These are phyloP conservation scores for Aurantiochytrium sp. DNA, from an alignment of 108 stramenopile species.

Conservation along the genomic window DNA sequence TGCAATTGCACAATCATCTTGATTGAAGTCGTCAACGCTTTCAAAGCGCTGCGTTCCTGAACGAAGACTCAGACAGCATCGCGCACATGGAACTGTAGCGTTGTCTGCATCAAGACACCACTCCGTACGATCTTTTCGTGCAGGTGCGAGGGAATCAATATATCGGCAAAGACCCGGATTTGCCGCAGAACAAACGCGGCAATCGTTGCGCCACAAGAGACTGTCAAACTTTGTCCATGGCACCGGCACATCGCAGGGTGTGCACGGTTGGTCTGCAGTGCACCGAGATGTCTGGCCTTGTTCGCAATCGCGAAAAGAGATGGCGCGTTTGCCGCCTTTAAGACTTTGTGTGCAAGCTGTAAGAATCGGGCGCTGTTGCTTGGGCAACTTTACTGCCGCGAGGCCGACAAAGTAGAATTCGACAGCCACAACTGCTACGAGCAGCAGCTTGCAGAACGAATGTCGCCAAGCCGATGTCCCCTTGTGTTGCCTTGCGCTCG, in stretches of 20 bases:
- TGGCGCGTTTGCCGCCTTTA: neutral
- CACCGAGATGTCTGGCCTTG: neutral
- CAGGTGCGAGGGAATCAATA: neutral
- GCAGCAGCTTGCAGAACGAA: neutral
- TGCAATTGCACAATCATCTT: neutral
- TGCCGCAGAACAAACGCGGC: neutral
- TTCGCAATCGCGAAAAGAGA: neutral
- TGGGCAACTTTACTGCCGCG: neutral
- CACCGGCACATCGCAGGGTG: neutral
- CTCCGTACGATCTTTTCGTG: neutral
- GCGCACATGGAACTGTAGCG: neutral
- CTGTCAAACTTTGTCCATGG: neutral
- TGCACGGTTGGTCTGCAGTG: neutral
- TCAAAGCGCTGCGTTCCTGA: neutral
- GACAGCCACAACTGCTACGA: neutral
- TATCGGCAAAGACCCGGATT: neutral
- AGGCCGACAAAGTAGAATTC: slow-evolving; percentile 2
- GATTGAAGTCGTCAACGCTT: neutral
- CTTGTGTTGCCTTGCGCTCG: neutral
- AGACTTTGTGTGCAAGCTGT: neutral
- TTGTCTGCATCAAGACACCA: neutral
- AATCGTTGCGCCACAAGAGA: neutral
- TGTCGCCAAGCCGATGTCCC: neutral
- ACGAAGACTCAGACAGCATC: neutral
- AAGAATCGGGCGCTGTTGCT: neutral